phyloP scores from a whole-genome alignment of 2,329 filamentous ascomycete genomes.

The Diplodia intermedia region DNA sequence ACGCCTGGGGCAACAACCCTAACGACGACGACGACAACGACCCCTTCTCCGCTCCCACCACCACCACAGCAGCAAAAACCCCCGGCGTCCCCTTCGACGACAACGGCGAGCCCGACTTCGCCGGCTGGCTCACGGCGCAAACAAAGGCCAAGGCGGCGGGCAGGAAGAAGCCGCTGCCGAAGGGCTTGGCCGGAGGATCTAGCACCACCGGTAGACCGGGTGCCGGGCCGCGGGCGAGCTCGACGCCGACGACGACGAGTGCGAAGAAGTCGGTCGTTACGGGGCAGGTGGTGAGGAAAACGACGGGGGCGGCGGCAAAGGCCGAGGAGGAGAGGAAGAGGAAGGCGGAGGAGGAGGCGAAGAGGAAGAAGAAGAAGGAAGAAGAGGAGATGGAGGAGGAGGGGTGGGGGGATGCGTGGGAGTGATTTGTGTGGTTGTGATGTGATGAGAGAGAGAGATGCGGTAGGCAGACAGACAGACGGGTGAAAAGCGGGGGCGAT shows the following conservation, averaged over 20 bases:
- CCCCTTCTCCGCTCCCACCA: constrained; percentile 53
- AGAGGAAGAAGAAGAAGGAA: constrained; percentile 35
- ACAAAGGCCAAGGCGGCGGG: constrained; percentile 68
- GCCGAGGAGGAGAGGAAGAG: constrained; percentile 38
- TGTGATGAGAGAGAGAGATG: no score
- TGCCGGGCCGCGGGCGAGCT: constrained; percentile 42
- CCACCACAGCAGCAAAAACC: constrained; percentile 40
- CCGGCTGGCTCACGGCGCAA: constrained; percentile 91
- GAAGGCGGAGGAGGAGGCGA: constrained; percentile 34
- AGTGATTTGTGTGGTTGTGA: background rate
- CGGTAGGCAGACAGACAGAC: background rate
- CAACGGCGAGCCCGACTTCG: constrained; percentile 90
- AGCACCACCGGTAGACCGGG: constrained; percentile 46
- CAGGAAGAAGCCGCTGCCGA: constrained; percentile 78
- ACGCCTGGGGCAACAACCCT: constrained; percentile 72
- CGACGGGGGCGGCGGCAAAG: constrained; percentile 30
- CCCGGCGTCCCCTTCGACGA: constrained; percentile 72
- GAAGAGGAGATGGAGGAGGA: constrained; percentile 34
- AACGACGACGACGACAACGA: constrained; percentile 60
- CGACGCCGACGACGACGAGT: constrained; percentile 44
- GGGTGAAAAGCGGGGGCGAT: background rate
- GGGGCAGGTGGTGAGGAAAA: constrained; percentile 31
- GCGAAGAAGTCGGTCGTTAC: constrained; percentile 38
- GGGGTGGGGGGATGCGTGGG: constrained; percentile 33
- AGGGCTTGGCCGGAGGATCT: constrained; percentile 78